A percentile compares a stretch with the other conserved stretches of the same genome.
Conservation (phyloP, 768 basidiomycete genomes). For the Boletus coccyginus region DNA sequence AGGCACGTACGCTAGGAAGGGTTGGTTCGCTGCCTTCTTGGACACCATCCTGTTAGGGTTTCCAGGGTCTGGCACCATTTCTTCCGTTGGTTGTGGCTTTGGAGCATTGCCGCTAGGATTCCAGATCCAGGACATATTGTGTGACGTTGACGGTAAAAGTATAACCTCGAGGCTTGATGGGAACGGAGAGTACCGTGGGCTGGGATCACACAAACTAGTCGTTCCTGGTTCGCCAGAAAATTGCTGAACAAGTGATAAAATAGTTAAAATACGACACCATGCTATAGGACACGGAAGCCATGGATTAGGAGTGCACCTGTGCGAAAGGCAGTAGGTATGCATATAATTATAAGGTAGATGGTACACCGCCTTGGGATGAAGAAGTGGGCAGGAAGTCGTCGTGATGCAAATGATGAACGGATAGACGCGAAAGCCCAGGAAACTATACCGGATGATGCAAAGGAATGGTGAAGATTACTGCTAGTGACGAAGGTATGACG, state of each 20-base stretch:
- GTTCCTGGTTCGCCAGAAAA: neutral
- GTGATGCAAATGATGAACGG: slow-evolving; percentile 28
- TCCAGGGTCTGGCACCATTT: slow-evolving; percentile 60
- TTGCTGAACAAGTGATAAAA: neutral
- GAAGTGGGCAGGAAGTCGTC: slow-evolving; percentile 19
- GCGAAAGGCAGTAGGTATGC: slow-evolving; percentile 33
- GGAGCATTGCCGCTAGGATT: slow-evolving; percentile 41
- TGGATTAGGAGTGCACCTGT: slow-evolving; percentile 31
- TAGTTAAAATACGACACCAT: slow-evolving; percentile 14
- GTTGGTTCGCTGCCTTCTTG: slow-evolving; percentile 79
- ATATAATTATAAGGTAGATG: slow-evolving; percentile 35
- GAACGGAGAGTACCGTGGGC: neutral
- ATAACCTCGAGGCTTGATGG: neutral
- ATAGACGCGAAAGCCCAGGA: slow-evolving; percentile 18
- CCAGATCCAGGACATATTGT: slow-evolving; percentile 65
- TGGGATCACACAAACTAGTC: neutral
- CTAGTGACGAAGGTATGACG: slow-evolving; percentile 29
- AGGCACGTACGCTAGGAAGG: slow-evolving; percentile 72
- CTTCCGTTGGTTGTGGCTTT: slow-evolving; percentile 38
- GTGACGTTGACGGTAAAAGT: neutral
- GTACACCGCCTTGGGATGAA: slow-evolving; percentile 30
- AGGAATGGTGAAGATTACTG: slow-evolving; percentile 29
- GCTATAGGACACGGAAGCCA: slow-evolving; percentile 20
- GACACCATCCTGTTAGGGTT: slow-evolving; percentile 71
- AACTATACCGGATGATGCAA: slow-evolving; percentile 30